Evolutionary conservation across 2,329 filamentous ascomycete species (phyloP), one percentile per base, ranked within the genome.

Genomic region (Trichoderma citrinoviride): DNA sequence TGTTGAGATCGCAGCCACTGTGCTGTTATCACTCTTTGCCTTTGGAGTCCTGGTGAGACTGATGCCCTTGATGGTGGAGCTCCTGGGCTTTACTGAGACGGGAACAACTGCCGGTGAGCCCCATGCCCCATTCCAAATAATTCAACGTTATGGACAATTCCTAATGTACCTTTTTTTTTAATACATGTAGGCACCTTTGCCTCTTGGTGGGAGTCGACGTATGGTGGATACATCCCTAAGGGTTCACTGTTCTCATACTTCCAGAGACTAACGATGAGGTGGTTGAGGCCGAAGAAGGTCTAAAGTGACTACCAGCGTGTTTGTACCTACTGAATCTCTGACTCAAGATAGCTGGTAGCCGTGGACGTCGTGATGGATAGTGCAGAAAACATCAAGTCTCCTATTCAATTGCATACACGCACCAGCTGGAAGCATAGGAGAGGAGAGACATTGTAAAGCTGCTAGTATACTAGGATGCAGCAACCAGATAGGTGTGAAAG

Each of bases 31-130:
- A 0, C 19, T 65, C 1, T 6, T 61, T 25, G 55, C 62, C 1
- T 61, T 65, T 12, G 55, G 62, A 5, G 55, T 65, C n/a, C 47
- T 65, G 1, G 62, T 52, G 25, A 27, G 37, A 8, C 14, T 65
- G 14, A 33, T 40, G 25, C 62, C 62, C 1, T 4, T 37, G 14
- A 46, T 60, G 7, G 5, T 65, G 19, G 46, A 60, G 3, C 33
- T 53, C 14, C 5, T 65, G 15, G 62, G 62, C 1, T 65, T 65
- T 17, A 19, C 23, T 15, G 46, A 53, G 19, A 7, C 61, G 7
- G 62, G 62, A 1, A 55, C 62, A 6, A 15, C 25, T n/a, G 17
- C 17, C 6, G 55, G 62, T 65, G 17, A 65, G 62, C 27, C 44
- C 25, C 17, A 27, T 27, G 10, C 8, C 12, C 12, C n/a, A 58